These are phyloP conservation scores for Saposhnikovia divaricata DNA, from an alignment of 129 eudicot species.

Conservation along the genomic window DNA sequence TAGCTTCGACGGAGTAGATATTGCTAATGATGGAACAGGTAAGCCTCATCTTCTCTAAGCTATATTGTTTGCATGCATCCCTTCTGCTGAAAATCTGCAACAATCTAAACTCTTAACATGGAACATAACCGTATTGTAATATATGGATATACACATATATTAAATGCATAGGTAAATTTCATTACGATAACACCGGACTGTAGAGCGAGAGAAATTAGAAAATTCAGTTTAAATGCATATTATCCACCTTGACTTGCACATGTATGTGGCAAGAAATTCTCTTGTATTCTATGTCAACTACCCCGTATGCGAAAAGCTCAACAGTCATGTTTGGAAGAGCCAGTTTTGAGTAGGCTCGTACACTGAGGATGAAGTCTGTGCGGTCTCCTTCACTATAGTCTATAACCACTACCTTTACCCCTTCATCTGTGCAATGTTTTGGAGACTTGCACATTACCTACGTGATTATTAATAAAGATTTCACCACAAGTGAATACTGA, in stretches of 20 bases:
- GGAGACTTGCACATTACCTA: conserved; percentile 88
- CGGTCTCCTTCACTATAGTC: conserved; percentile 77
- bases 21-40: conserved; percentile 69
- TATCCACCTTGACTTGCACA: too few relatives aligned
- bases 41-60: conserved; percentile 5
- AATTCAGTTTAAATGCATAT: too few relatives aligned
- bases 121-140: too few relatives aligned
- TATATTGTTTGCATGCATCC: neutral
- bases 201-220: too few relatives aligned
- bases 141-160: too few relatives aligned
- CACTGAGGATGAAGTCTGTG: conserved; percentile 65
- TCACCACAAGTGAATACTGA: neutral
- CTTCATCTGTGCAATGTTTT: conserved; percentile 58
- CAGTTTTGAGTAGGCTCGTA: conserved; percentile 54
- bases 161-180: too few relatives aligned
- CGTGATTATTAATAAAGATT: neutral
- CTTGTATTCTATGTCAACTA: conserved; percentile 59
- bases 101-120: too few relatives aligned
- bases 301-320: conserved; percentile 51
- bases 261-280: conserved; percentile 45
- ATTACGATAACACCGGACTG: too few relatives aligned
- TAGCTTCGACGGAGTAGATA: conserved; percentile 50
- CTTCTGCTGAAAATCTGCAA: neutral
- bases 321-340: conserved; percentile 50
- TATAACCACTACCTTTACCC: conserved; percentile 63